These are phyloP conservation scores for Fusarium fujikuroi DNA, from an alignment of 2,329 filamentous ascomycete genomes.

Conservation along the genomic window DNA sequence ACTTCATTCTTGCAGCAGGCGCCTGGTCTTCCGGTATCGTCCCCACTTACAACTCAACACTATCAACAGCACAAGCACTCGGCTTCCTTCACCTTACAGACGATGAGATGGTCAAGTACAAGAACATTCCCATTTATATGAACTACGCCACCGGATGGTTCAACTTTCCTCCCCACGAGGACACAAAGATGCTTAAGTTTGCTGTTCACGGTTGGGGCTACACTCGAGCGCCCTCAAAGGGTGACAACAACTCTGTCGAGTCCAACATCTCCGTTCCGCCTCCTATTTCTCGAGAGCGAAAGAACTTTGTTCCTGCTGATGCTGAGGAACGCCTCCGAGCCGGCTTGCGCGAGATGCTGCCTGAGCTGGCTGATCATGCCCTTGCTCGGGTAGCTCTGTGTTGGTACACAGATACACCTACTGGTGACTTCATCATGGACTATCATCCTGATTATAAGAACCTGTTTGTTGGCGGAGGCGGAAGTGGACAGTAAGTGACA, in stretches of 20 bases:
- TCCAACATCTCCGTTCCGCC: conserved; percentile 19
- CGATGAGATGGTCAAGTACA: conserved; percentile 23
- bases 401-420: conserved; percentile 39
- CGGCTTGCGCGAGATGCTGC: conserved; percentile 27
- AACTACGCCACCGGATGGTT: conserved; percentile 39
- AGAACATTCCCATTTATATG: conserved; percentile 30
- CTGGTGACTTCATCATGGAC: conserved; percentile 39
- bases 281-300: conserved; percentile 2
- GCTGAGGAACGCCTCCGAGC: conserved; percentile 22
- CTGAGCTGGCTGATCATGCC: conserved; percentile 27
- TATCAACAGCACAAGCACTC: conserved; percentile 28
- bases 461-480: conserved; percentile 28
- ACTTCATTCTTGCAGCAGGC: conserved; percentile 28
- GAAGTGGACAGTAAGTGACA: conserved; percentile 35
- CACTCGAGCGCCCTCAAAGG: conserved; percentile 4
- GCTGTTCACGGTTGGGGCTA: conserved; percentile 37
- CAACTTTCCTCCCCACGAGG: conserved; percentile 36
- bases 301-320: conserved; percentile 29
- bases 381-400: conserved; percentile 22
- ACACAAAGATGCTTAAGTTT: conserved; percentile 33
- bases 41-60: conserved; percentile 21
- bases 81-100: conserved; percentile 32
- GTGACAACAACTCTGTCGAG: neutral
- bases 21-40: conserved; percentile 25
- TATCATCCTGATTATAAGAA: conserved; percentile 38